A percentile compares a stretch with the other conserved stretches of the same genome.
Evolutionary conservation across 768 basidiomycete genomes (phyloP).

Genomic region (Mycena floridula): DNA sequence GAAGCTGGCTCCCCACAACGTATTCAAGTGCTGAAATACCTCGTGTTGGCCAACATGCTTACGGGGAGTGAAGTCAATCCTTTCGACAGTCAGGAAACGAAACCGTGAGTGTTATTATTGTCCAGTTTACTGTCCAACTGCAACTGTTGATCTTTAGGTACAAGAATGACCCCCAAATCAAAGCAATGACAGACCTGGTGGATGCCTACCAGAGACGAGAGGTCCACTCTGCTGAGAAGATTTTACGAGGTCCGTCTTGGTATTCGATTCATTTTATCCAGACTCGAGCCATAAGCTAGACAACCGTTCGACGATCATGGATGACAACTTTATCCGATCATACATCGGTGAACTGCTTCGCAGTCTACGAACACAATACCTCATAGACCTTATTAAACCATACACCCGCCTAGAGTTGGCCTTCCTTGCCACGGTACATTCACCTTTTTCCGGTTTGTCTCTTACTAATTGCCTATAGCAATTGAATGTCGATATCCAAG

Average conservation of each 20-base stretch:
- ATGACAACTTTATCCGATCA: slow-evolving; percentile 88
- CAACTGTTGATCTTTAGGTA: slow-evolving; percentile 43
- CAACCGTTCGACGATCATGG: slow-evolving; percentile 93
- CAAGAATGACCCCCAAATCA: slow-evolving; percentile 94
- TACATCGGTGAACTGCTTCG: slow-evolving; percentile 96
- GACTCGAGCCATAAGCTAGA: slow-evolving; percentile 42
- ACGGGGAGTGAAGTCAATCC: slow-evolving; percentile 98
- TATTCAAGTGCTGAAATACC: slow-evolving; percentile 97
- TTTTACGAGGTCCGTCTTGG: slow-evolving; percentile 60
- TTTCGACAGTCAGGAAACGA: slow-evolving; percentile 99
- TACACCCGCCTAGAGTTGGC: slow-evolving; percentile 91
- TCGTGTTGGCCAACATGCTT: slow-evolving; percentile 96
- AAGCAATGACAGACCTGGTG: slow-evolving; percentile 96
- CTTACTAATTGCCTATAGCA: slow-evolving; percentile 68
- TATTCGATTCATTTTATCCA: background rate
- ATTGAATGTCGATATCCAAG: slow-evolving; percentile 87
- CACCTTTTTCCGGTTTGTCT: background rate
- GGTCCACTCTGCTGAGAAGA: slow-evolving; percentile 96
- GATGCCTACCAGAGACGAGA: slow-evolving; percentile 95
- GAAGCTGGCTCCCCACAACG: slow-evolving; percentile 95
- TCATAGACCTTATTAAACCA: slow-evolving; percentile 97
- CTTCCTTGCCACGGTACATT: slow-evolving; percentile 81
- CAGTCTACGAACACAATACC: slow-evolving; percentile 90
- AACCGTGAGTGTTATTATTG: slow-evolving; percentile 66
- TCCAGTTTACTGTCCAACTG: background rate